These are phyloP conservation scores for Saccharata proteae DNA, from an alignment of 2,329 filamentous ascomycete species.

Conservation along the genomic window DNA sequence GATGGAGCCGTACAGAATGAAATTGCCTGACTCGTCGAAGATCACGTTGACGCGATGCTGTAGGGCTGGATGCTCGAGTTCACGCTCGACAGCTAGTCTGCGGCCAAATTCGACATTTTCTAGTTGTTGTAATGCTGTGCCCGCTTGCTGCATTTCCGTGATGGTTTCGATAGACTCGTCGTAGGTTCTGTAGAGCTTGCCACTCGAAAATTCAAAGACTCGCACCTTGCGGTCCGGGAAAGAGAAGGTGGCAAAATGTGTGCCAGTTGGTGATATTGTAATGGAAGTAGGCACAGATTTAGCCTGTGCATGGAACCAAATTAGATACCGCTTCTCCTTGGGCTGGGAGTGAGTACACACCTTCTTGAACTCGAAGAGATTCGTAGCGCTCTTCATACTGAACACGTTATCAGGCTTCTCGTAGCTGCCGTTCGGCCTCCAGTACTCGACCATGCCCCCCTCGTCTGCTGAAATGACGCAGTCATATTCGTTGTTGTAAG, in stretches of 20 bases:
- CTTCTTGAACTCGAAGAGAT: constrained; percentile 95
- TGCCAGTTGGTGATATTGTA: constrained; percentile 73
- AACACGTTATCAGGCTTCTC: constrained; percentile 91
- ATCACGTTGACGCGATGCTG: constrained; percentile 69
- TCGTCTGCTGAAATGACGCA: constrained; percentile 87
- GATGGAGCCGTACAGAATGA: constrained; percentile 87
- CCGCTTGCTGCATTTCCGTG: constrained; percentile 93
- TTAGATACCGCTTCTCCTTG: background rate
- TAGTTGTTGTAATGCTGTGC: constrained; percentile 65
- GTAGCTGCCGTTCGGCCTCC: constrained; percentile 67
- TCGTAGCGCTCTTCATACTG: constrained; percentile 84
- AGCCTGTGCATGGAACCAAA: no score
- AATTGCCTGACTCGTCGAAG: constrained; percentile 93
- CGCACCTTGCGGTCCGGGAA: constrained; percentile 89
- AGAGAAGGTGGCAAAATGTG: constrained; percentile 79
- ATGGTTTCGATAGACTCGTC: constrained; percentile 86
- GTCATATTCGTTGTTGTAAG: constrained; percentile 78
- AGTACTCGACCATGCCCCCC: constrained; percentile 92
- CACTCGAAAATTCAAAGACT: constrained; percentile 82
- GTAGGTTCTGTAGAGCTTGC: constrained; percentile 81
- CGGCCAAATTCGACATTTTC: constrained; percentile 90
- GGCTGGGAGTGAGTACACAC: no score
- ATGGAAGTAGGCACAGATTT: constrained; percentile 75
- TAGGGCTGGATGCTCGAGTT: constrained; percentile 60
- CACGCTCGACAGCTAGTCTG: constrained; percentile 72